A percentile compares a stretch with the other conserved stretches of the same genome.
Conservation (phyloP, 164 flowering plant genomes). For the Macadamia tetraphylla region DNA sequence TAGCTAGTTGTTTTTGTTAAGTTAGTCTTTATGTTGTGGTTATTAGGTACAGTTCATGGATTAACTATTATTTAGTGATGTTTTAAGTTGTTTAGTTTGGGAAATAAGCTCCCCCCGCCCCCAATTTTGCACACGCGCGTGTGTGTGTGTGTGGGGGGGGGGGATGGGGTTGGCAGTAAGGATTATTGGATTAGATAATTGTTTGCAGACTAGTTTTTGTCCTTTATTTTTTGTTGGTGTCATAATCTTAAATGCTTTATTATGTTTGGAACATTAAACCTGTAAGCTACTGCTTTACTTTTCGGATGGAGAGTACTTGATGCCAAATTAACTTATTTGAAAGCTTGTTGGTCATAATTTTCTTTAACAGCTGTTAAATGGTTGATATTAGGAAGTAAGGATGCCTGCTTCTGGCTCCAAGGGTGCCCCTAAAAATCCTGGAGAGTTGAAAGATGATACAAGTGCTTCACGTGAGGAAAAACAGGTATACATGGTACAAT, state of each 20-base stretch:
- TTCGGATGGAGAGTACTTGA: conserved; percentile 1
- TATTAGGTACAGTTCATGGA: no score
- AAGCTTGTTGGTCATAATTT: background rate
- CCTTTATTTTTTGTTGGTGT: background rate
- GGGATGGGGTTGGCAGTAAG: no score
- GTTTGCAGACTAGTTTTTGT: no score
- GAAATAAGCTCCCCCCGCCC: no score
- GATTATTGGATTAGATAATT: no score
- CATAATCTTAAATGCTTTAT: background rate
- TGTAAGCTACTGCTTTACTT: background rate
- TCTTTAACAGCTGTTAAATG: conserved; percentile 12
- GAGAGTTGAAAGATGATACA: conserved; percentile 90
- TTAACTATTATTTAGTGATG: no score
- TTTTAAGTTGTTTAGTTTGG: no score
- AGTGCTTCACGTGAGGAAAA: conserved; percentile 82
- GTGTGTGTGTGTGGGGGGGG: no score
- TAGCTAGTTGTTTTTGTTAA: no score
- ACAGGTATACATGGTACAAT: conserved; percentile 33
- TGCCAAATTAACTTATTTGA: background rate
- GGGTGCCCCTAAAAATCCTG: conserved; percentile 66
- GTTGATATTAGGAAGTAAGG: conserved; percentile 77
- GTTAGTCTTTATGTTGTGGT: no score
- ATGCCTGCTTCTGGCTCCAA: conserved; percentile 96
- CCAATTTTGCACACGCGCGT: no score
- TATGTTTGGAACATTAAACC: background rate